Base-by-base conservation (phyloP, 2,329 filamentous ascomycete genomes). In the Colletotrichum sp. region DNA sequence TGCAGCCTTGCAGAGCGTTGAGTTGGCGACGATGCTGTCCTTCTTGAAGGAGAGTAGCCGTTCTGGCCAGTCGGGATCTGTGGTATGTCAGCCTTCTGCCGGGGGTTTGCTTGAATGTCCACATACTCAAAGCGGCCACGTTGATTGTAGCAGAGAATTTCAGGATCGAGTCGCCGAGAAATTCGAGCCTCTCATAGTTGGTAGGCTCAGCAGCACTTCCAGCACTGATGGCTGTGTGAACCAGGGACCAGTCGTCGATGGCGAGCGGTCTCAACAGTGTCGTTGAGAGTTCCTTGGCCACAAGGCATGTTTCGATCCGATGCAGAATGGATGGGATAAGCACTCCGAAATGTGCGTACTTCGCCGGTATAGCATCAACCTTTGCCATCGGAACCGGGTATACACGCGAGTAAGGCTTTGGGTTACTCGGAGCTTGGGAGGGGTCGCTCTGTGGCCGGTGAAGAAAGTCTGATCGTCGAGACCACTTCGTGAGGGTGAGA, bases 131-230 rank as follows among this genome's bases (percentile, higher is more conserved):
- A 1, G 89, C 87, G 21, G 87, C 86, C 4, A 96, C 87, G 71
- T 95, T 93, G 2, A 95, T 82, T 0, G 92, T 92, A 0, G 94
- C 89, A 63, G 91, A 92, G 72, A 93, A 91, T 80, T 99, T 99
- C 48, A 99, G 87, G 3, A 98, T 88, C 0, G 92, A 92, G 80
- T 99, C 96, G 0, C 97, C 97, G 0, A 98, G 86, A 79, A 98
- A 98, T 82, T 99, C 97, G 0, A 98, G 86, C 4, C 94, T 89
- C 80, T 99, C 94, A 81, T 98, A 98, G 78, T 98, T 90, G 0
- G 88, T 89, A 2, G 85, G 82, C 64, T 93, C 92, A 4, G 83
- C 81, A 0, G 95, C 92, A 2, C 87, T 88, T 0, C 93, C 91
- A 1, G 95, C 87, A 67, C 90, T 94, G 66, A 98, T 93, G 2